Evolutionary conservation across 306 rosid genomes (phyloP), one percentile per base, ranked within the genome.

Genomic region (Vachellia collinsii): DNA sequence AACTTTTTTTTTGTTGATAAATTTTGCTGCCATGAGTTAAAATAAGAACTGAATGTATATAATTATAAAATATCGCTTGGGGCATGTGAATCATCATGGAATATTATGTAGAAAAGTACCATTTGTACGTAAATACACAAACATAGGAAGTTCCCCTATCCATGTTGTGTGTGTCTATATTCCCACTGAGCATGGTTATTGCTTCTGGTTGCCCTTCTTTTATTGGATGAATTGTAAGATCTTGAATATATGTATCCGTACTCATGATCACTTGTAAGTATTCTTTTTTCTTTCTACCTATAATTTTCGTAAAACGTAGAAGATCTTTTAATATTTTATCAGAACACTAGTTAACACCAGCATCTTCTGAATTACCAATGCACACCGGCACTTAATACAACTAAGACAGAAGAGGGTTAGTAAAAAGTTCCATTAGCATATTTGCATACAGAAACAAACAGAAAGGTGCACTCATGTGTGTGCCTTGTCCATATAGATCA

Each of bases 11-110:
- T 46, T 5, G 4, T n/a, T n/a, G 16, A 19, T 71, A 53, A 72
- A 53, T 62, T 77, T 83, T 78, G 68, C 44, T 77, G 65, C 78
- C 69, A 50, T 14, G 19, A 66, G 61, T 43, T 16, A 36, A 46
- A 48, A 69, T 68, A 48, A 19, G 80, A 64, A 64, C 61, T 36
- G n/a, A 70, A 61, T 76, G 48, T 76, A 38, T 70, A 70, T 37
- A n/a, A n/a, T n/a, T n/a, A n/a, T n/a, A n/a, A 70, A 68, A 14
- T 42, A 61, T 53, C 29, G 65, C 44, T 19, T 3, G 73, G 68
- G 50, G n/a, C 44, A 14, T 36, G 38, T 4, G 43, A 39, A 38
- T 50, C 4, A 56, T 23, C 66, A 59, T 17, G 16, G 37, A 59
- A 59, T 14, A 16, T 3, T 5, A 23, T 23, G 66, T 23, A 59